These are phyloP conservation scores for Cicer yamashitae DNA, from an alignment of 306 rosid species.

Conservation along the genomic window DNA sequence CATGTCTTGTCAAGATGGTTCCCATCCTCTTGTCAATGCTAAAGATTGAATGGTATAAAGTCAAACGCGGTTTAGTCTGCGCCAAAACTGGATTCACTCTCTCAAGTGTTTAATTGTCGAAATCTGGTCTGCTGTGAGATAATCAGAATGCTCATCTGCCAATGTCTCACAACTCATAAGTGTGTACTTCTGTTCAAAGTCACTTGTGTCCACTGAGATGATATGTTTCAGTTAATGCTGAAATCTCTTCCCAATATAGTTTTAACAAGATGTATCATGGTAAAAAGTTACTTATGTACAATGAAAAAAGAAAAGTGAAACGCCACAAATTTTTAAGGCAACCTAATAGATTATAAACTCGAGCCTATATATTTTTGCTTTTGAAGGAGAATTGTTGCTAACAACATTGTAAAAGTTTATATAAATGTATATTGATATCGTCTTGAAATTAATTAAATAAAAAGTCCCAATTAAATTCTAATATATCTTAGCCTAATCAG, in stretches of 20 bases:
- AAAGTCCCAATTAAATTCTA: no score
- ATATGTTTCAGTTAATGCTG: not conserved
- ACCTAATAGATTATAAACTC: no score
- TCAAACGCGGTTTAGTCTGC: not conserved
- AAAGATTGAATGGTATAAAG: constrained; percentile 34
- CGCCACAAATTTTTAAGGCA: no score
- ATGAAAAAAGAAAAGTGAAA: not conserved
- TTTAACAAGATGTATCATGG: not conserved
- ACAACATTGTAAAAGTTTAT: no score
- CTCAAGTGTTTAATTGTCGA: not conserved
- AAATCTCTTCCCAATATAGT: not conserved
- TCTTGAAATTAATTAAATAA: no score
- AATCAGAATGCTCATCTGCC: not conserved
- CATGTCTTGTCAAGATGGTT: constrained; percentile 52
- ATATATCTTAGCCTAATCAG: no score
- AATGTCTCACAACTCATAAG: not conserved
- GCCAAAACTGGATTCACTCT: constrained; percentile 25
- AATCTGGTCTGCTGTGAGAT: not conserved
- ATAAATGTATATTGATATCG: no score
- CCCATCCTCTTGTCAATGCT: constrained; percentile 50
- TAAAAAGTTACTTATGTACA: not conserved
- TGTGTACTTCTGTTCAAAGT: not conserved
- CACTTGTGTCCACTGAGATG: not conserved
- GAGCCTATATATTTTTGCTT: no score
- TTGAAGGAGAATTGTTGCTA: no score